These are phyloP conservation scores for Magnolia officinalis DNA, from an alignment of 164 flowering plant species.

Conservation along the genomic window DNA sequence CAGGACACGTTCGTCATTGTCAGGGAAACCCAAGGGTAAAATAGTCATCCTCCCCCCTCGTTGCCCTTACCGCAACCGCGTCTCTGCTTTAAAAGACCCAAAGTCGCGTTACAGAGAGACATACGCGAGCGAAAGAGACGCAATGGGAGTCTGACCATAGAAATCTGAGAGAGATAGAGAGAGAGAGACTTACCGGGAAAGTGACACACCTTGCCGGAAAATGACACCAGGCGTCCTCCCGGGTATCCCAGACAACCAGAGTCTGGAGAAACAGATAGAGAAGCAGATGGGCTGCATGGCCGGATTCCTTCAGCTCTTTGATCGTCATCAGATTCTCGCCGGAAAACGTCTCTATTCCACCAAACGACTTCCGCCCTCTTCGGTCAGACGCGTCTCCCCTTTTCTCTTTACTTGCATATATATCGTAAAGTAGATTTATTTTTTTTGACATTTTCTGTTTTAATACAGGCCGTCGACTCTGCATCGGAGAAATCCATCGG, in stretches of 20 bases:
- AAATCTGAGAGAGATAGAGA: not conserved
- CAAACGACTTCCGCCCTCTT: constrained; percentile 55
- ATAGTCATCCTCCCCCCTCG: not conserved
- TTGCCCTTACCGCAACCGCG: not conserved
- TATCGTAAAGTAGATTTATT: not conserved
- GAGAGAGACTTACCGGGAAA: constrained; percentile 1
- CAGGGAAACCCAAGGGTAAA: not conserved
- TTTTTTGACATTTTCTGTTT: not conserved
- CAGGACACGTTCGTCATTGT: constrained; percentile 11
- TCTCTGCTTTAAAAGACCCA: constrained; percentile 41
- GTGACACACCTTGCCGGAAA: constrained; percentile 4
- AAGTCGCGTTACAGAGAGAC: constrained; percentile 21
- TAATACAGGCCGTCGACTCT: constrained; percentile 36
- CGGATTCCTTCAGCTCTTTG: constrained; percentile 82
- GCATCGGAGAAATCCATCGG: constrained; percentile 27
- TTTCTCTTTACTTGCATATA: not conserved
- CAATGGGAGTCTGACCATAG: not conserved
- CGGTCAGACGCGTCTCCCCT: constrained; percentile 13
- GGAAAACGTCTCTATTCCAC: constrained; percentile 62
- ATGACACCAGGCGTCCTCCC: constrained; percentile 46
- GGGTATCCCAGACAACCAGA: constrained; percentile 33
- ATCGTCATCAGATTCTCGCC: constrained; percentile 67
- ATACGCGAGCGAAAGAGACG: not conserved
- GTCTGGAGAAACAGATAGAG: constrained; percentile 68
- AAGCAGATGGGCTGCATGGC: constrained; percentile 98